phyloP scores from a whole-genome alignment of 768 basidiomycete genomes.

The Boletus reticulatus region DNA sequence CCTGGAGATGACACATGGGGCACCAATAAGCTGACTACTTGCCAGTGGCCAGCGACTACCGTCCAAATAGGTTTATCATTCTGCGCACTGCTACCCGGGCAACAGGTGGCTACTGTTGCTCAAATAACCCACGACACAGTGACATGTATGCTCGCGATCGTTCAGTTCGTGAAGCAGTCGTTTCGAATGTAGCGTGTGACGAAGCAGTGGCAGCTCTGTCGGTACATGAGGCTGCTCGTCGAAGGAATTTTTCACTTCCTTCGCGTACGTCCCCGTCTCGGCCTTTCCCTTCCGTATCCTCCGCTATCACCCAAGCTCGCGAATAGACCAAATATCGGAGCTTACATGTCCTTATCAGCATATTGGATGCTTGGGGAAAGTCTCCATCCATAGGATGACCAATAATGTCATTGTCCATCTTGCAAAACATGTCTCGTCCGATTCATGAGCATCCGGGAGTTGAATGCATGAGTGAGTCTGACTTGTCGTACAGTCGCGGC shows the following conservation, averaged over 20 bases:
- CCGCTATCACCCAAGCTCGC: too few relatives aligned
- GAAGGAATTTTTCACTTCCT: not conserved
- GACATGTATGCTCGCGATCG: not conserved
- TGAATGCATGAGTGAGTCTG: too few relatives aligned
- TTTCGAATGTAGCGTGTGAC: not conserved
- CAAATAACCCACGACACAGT: not conserved
- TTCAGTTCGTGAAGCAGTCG: not conserved
- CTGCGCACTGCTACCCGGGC: not conserved
- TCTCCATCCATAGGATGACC: not conserved
- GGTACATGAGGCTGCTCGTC: not conserved
- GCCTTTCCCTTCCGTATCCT: not conserved
- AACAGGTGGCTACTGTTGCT: too few relatives aligned
- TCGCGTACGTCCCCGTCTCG: not conserved
- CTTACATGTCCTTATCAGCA: not conserved
- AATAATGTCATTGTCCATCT: too few relatives aligned
- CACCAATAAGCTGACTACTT: not conserved
- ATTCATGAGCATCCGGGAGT: too few relatives aligned
- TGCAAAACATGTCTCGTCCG: not conserved
- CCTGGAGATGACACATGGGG: not conserved
- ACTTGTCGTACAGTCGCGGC: not conserved
- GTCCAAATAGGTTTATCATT: not conserved
- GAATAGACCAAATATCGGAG: not conserved
- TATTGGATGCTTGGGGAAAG: not conserved
- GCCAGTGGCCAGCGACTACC: not conserved
- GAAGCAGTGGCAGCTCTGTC: not conserved